Base-by-base conservation (phyloP, 768 basidiomycete species). In the Naganishia antarctica region DNA sequence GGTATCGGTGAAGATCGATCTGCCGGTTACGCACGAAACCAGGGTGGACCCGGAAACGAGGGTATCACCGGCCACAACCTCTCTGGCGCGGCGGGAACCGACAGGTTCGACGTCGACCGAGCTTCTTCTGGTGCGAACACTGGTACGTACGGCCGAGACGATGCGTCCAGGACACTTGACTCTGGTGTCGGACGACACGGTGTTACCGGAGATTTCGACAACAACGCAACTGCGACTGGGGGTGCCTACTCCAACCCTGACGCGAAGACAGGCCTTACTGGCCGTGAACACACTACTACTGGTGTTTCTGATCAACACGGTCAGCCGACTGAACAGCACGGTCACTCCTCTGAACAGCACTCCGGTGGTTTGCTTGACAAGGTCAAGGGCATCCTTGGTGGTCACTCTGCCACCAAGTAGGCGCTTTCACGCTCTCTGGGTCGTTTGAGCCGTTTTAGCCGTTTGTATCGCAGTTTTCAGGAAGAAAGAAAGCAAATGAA, bases 371-470 rank as follows among this genome's bases (percentile, higher is more conserved):
- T 67, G n/a, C 21, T 67, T 28, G 61, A 49, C 49, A 67, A 67
- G 66, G 61, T 63, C 57, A 67, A 63, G 66, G 53, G 57, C 37
- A 34, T 60, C 51, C 47, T 67, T 32, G 61, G 53, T 49, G 66
- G 66, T 63, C 61, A 67, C 60, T 41, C n/a, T n/a, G n/a, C n/a
- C n/a, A n/a, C n/a, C n/a, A n/a, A n/a, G 23, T 18, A 40, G 26
- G 59, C 43, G 13, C 15, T 16, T 23, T 15, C 43, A 48, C 51
- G 45, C 13, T 37, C 18, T 57, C 18, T 21, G 13, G 23, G 2
- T 23, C 7, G 29, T 13, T 29, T n/a, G 50, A 26, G 26, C 26
- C 16, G 50, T 31, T 21, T 34, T 12, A 4, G 50, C 16, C 26
- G 23, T 32, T 23, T 57, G 53, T 41, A 57, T 53, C 53, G 29